phyloP scores from a whole-genome alignment of 441 rosid genomes.

The Gossypium gossypioides region DNA sequence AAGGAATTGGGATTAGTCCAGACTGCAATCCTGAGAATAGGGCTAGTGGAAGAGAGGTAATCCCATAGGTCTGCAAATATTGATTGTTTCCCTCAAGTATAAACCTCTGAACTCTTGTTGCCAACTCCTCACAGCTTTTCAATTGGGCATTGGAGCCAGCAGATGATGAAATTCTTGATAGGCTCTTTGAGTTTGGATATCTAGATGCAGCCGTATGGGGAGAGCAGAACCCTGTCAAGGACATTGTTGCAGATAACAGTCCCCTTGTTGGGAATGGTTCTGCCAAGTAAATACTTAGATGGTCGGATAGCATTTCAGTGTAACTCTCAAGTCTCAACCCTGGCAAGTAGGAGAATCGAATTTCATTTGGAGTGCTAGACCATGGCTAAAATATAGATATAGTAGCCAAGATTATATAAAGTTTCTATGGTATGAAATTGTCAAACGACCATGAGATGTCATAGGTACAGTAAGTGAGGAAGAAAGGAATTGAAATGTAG shows the following conservation, averaged over 20 bases:
- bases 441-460: neutral
- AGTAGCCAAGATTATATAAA: neutral
- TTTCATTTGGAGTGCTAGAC: neutral
- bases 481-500: neutral
- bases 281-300: neutral
- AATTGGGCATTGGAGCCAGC: conserved; percentile 95
- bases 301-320: neutral
- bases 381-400: conserved; percentile 6
- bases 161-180: conserved; percentile 55
- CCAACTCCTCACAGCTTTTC: conserved; percentile 40
- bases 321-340: neutral
- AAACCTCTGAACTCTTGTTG: neutral
- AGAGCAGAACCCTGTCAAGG: conserved; percentile 44
- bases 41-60: conserved; percentile 64
- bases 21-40: conserved; percentile 76
- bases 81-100: neutral
- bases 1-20: conserved; percentile 80
- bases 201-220: conserved; percentile 76
- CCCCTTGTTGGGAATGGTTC: conserved; percentile 19
- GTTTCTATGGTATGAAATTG: neutral
- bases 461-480: neutral
- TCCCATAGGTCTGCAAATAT: neutral
- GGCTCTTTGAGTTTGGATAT: conserved; percentile 69
- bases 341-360: neutral
- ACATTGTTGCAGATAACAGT: conserved; percentile 35